Percentiles rank a stretch among this genome's conserved stretches.
These are phyloP conservation scores for Pelagophyceae sp. DNA, from an alignment of 352 stramenopile species.

Conservation along the genomic window DNA sequence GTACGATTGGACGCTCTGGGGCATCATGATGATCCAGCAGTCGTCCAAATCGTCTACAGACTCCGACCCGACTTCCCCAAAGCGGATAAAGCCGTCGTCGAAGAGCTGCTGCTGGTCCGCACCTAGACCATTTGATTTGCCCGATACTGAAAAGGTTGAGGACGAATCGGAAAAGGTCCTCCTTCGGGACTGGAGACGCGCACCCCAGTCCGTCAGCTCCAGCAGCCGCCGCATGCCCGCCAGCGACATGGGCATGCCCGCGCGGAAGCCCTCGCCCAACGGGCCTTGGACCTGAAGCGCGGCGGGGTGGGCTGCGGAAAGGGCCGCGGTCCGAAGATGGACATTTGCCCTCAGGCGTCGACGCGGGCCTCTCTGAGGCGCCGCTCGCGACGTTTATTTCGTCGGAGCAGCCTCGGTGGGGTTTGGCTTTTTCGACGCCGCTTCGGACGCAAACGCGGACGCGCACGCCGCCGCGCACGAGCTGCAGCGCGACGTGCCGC, in stretches of 20 bases:
- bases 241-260: background rate
- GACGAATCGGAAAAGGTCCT: too few species aligned
- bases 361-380: too few species aligned
- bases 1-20: background rate
- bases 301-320: too few species aligned
- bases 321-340: too few species aligned
- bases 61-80: background rate
- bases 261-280: conserved; percentile 1
- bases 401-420: too few species aligned
- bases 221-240: background rate
- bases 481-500: background rate
- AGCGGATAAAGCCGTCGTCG: background rate
- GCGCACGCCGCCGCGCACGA: background rate
- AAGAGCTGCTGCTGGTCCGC: background rate
- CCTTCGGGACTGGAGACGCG: too few species aligned
- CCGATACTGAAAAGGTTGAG: background rate
- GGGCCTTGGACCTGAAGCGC: conserved; percentile 10
- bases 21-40: background rate
- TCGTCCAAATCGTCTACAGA: conserved; percentile 7
- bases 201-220: conserved; percentile 8
- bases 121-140: too few species aligned
- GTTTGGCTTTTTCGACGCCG: too few species aligned
- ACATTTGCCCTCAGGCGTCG: too few species aligned
- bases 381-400: too few species aligned
- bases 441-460: background rate